Base-by-base conservation (phyloP, 2,329 filamentous ascomycete species). In the Tympanopsis confertula region DNA sequence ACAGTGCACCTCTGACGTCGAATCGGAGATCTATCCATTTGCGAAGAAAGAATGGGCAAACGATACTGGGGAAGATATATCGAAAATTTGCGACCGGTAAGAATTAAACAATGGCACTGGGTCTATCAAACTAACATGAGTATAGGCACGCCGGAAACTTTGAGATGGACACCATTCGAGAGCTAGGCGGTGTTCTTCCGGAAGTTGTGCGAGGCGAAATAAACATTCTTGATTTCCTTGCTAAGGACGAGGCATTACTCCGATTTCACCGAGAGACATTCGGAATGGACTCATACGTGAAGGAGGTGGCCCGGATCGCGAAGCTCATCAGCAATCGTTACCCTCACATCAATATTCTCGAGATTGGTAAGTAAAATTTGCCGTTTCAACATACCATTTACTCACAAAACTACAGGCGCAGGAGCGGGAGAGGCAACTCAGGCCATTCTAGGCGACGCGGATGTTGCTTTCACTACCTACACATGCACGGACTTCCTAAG, bases 401-500 rank as follows among this genome's bases (percentile, higher is more conserved):
- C 39, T 15, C 36, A 28, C 24, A 19, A 17, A 17, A 51, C 55
- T 38, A 48, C 62, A 7, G 63, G 63, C 13, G 63, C 59, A 7
- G 66, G 66, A 1, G 65, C 61, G 3, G 65, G 63, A 3, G 56
- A 54, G 10, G 52, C 62, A 0, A 69, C 65, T 0, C 45, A 51
- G 2, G 39, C 38, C 1, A 47, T 68, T 4, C 45, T 68, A 3
- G 37, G 45, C 2, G 35, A 37, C 3, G 42, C 66, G 12, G 53
- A 48, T 1, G 12, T 44, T 13, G 5, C 40, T 3, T 62, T 59
- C 35, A 44, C 50, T 3, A 54, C 51, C 1, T 70, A 69, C 44
- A 63, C 59, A 0, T 70, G 53, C 46, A 69, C 67, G 0, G 65
- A 69, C 39, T 56, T 66, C 12, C 59, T 58, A 0, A 40, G 52